phyloP scores from a whole-genome alignment of 805 yeast species.

The Isabelozyma heimii region DNA sequence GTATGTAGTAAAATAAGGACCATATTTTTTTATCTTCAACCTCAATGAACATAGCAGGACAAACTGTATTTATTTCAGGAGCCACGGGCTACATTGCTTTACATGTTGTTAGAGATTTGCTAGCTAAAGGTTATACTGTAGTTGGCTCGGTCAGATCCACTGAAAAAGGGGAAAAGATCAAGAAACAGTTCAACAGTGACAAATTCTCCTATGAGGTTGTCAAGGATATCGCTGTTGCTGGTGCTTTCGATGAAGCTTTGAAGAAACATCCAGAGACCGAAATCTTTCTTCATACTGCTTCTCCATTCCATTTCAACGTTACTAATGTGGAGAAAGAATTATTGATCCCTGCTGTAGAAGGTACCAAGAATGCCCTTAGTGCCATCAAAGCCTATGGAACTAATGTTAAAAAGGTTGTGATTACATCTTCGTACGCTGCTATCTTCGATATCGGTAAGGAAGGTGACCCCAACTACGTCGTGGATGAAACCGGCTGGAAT shows the following conservation, averaged over 20 bases:
- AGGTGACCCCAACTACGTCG: not conserved
- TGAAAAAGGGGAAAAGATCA: conserved; percentile 22
- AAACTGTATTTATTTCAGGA: conserved; percentile 24
- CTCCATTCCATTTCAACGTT: conserved; percentile 15
- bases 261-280: conserved; percentile 18
- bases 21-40: not conserved
- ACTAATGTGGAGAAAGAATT: conserved; percentile 14
- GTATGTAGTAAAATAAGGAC: too few species aligned
- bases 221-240: conserved; percentile 9
- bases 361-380: conserved; percentile 19
- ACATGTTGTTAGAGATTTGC: conserved; percentile 19
- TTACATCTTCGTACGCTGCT: conserved; percentile 10
- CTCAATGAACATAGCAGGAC: not conserved
- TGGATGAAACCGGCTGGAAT: conserved; percentile 39
- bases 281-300: conserved; percentile 20
- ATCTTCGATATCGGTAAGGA: not conserved
- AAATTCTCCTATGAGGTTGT: conserved; percentile 16
- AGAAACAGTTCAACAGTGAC: conserved; percentile 19
- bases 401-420: conserved; percentile 15
- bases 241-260: conserved; percentile 20
- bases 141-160: conserved; percentile 25
- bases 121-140: conserved; percentile 18
- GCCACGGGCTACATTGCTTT: conserved; percentile 34
- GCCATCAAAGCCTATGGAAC: conserved; percentile 15
- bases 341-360: conserved; percentile 21